Evolutionary conservation across 2,329 filamentous ascomycete genomes (phyloP).

Genomic region (Alternaria sp.): DNA sequence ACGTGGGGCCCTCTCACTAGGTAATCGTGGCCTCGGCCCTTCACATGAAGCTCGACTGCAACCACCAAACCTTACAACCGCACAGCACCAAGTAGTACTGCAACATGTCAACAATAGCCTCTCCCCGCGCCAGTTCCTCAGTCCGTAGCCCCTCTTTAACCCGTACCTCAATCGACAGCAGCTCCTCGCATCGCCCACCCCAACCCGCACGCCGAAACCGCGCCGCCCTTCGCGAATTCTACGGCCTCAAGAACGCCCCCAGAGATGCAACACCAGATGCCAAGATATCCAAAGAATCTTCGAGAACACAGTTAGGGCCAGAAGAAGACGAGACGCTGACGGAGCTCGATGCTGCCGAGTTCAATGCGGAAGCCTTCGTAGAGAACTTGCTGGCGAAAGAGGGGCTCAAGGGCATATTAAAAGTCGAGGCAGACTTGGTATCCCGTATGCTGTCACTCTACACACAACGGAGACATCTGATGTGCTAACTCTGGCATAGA

Average conservation of each 20-base stretch:
- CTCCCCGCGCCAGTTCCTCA: conserved; percentile 66
- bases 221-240: conserved; percentile 90
- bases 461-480: not conserved
- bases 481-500: conserved; percentile 57
- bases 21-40: conserved; percentile 31
- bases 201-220: conserved; percentile 72
- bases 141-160: conserved; percentile 76
- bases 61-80: conserved; percentile 4
- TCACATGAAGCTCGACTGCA: conserved; percentile 18
- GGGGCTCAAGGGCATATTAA: conserved; percentile 72
- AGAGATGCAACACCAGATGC: conserved; percentile 36
- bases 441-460: conserved; percentile 48
- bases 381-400: conserved; percentile 67
- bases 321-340: conserved; percentile 65
- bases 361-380: conserved; percentile 76
- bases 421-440: conserved; percentile 74
- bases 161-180: conserved; percentile 71
- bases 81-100: not conserved
- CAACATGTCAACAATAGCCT: conserved; percentile 67
- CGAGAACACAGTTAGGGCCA: conserved; percentile 44
- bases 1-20: conserved; percentile 31
- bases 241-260: conserved; percentile 73
- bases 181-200: conserved; percentile 30
- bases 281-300: conserved; percentile 45
- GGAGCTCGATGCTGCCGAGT: conserved; percentile 77